Evolutionary conservation across 2,329 filamentous ascomycete species (phyloP).

Genomic region (Grosmannia serpens): DNA sequence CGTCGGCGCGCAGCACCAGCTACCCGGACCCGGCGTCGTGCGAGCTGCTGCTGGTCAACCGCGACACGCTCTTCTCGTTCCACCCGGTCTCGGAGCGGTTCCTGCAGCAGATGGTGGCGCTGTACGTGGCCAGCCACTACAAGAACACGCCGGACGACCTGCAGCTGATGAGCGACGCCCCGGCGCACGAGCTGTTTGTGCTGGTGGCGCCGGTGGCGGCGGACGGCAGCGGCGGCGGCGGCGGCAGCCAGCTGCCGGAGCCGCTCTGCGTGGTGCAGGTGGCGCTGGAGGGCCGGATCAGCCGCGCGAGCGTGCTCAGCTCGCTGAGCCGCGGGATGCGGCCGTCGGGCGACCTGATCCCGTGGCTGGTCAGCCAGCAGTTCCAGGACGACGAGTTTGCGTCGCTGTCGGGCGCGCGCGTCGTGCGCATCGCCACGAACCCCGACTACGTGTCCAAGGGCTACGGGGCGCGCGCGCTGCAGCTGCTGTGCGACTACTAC

Average conservation of each 20-base stretch:
- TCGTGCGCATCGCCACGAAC: constrained; percentile 93
- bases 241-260: constrained; percentile 70
- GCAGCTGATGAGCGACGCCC: constrained; percentile 97
- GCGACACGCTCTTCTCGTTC: constrained; percentile 95
- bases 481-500: constrained; percentile 85
- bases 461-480: constrained; percentile 79
- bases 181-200: constrained; percentile 91
- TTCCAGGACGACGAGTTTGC: constrained; percentile 98
- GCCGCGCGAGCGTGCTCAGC: constrained; percentile 81
- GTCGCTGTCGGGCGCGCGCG: constrained; percentile 76
- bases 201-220: constrained; percentile 78
- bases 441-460: constrained; percentile 89
- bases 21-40: constrained; percentile 87
- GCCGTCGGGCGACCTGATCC: constrained; percentile 86
- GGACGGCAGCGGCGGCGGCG: constrained; percentile 58
- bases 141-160: constrained; percentile 97
- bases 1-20: constrained; percentile 45
- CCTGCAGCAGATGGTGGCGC: constrained; percentile 92
- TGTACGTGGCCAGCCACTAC: constrained; percentile 95
- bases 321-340: constrained; percentile 80
- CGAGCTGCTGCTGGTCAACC: constrained; percentile 86
- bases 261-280: constrained; percentile 93
- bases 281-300: constrained; percentile 88
- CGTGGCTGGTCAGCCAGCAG: constrained; percentile 94
- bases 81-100: constrained; percentile 96